Conservation (phyloP, 176 grass and related monocot species). For the Eleusine indica region DNA sequence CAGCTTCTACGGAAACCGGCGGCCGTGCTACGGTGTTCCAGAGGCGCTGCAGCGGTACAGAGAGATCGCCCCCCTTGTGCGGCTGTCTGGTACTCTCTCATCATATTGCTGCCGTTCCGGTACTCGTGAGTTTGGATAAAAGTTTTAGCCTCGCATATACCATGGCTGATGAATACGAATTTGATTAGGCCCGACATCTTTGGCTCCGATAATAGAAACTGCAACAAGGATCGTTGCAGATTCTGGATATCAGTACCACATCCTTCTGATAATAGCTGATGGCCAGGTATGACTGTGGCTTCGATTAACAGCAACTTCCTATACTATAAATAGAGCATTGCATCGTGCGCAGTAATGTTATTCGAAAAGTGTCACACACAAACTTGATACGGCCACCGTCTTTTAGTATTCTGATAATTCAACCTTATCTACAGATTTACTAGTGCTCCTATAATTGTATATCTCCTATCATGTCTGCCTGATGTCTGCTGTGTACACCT, state of each 20-base stretch:
- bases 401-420: neutral
- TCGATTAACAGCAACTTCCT: too few species aligned
- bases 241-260: conserved; percentile 54
- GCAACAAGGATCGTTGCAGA: conserved; percentile 53
- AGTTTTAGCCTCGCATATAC: too few species aligned
- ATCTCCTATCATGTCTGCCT: neutral
- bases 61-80: conserved; percentile 36
- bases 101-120: too few species aligned
- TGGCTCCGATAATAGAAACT: conserved; percentile 74
- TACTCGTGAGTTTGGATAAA: too few species aligned
- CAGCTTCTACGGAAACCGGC: conserved; percentile 46
- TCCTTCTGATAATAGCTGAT: conserved; percentile 81
- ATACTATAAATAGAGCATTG: too few species aligned
- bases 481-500: too few species aligned
- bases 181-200: conserved; percentile 65
- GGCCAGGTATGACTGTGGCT: conserved; percentile 52
- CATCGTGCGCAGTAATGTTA: too few species aligned
- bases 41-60: conserved; percentile 61
- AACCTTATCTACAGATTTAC: neutral
- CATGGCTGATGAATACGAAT: conserved; percentile 1
- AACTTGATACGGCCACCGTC: neutral
- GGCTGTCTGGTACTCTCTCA: conserved; percentile 56
- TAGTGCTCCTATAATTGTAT: neutral
- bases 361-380: too few species aligned
- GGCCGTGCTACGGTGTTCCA: conserved; percentile 34